Percentiles rank a stretch among this genome's conserved stretches.
Conservation (phyloP, 495 filamentous ascomycete genomes). For the Sphaerosporella brunnea region DNA sequence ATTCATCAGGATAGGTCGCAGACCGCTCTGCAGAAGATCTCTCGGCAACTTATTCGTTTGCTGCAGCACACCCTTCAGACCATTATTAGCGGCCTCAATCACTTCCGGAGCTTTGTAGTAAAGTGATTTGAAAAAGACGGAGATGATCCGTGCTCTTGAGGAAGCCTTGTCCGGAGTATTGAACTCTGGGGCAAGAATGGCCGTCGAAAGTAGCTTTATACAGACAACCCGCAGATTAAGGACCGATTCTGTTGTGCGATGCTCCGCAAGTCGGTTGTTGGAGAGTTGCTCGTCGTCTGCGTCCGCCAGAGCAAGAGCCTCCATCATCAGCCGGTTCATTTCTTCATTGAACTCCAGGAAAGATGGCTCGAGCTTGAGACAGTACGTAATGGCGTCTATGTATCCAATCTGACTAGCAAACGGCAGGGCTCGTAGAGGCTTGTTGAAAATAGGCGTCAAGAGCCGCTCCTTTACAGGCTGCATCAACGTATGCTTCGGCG, state of each 20-base stretch:
- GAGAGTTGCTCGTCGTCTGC: slow-evolving; percentile 78
- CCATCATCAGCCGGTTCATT: slow-evolving; percentile 73
- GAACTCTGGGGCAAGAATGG: slow-evolving; percentile 83
- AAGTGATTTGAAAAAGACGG: slow-evolving; percentile 91
- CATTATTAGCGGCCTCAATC: slow-evolving; percentile 83
- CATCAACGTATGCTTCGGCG: slow-evolving; percentile 69
- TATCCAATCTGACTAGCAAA: slow-evolving; percentile 91
- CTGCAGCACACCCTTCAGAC: slow-evolving; percentile 63
- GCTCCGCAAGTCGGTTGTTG: slow-evolving; percentile 59
- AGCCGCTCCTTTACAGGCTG: slow-evolving; percentile 72
- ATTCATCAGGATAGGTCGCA: slow-evolving; percentile 88
- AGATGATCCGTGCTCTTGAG: slow-evolving; percentile 68
- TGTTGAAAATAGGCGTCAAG: slow-evolving; percentile 75
- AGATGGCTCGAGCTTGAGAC: slow-evolving; percentile 65
- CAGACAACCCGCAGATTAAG: slow-evolving; percentile 85
- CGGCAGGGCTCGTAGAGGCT: slow-evolving; percentile 78
- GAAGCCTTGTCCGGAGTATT: slow-evolving; percentile 37
- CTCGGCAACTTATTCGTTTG: slow-evolving; percentile 87
- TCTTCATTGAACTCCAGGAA: slow-evolving; percentile 81
- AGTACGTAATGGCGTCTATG: slow-evolving; percentile 92
- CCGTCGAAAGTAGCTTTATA: slow-evolving; percentile 77
- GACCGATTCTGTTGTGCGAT: slow-evolving; percentile 77
- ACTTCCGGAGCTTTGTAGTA: slow-evolving; percentile 83
- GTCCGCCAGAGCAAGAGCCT: slow-evolving; percentile 81
- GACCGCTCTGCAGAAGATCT: slow-evolving; percentile 81